Evolutionary conservation across 371 early-diverging fungal genomes (phyloP), one percentile per base, ranked within the genome.

Genomic region (Sporodiniella umbellata): DNA sequence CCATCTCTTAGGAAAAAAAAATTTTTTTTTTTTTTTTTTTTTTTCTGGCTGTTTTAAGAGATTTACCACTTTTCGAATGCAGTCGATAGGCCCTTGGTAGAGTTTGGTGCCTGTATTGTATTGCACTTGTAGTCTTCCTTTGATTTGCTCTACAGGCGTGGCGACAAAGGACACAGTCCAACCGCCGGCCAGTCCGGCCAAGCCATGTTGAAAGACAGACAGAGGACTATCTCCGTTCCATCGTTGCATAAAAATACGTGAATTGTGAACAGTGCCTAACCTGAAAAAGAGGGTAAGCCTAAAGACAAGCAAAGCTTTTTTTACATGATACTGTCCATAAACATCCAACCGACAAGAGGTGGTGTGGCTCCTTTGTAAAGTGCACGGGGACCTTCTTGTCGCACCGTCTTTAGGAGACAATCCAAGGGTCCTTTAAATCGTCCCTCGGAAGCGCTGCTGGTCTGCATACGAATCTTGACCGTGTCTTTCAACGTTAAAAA

Each of bases 301-400:
- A n/a, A n/a, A n/a, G n/a, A n/a, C n/a, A n/a, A 30, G 18, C 37
- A 31, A 31, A 31, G 31, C 12, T 23, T 35, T 8, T 14, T 71
- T 61, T 77, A 86, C 85, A 85, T 85, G 45, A 90, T 79, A 39
- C 86, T 83, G 54, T 95, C 94, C 93, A 94, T 92, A 42, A 92
- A 75, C 28, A 89, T 86, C 95, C 96, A 97, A 7, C 98, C 95
- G 33, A 95, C 60, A 33, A 95, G 66, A 3, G 98, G 96, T 8
- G 95, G 95, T 14, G 93, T 92, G 4, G 95, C 94, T 21, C 93
- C 93, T 66, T 93, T 94, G 76, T 94, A 95, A 2, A 94, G 71
- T 4, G 89, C 93, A 3, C 84, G 70, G 8, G 85, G 58, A 0
- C 94, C 94, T 71, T 95, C 95, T 37, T 87, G 65, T 23, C 75